Base-by-base conservation (phyloP, 345 rosid species). In the Eutrema japonicum region DNA sequence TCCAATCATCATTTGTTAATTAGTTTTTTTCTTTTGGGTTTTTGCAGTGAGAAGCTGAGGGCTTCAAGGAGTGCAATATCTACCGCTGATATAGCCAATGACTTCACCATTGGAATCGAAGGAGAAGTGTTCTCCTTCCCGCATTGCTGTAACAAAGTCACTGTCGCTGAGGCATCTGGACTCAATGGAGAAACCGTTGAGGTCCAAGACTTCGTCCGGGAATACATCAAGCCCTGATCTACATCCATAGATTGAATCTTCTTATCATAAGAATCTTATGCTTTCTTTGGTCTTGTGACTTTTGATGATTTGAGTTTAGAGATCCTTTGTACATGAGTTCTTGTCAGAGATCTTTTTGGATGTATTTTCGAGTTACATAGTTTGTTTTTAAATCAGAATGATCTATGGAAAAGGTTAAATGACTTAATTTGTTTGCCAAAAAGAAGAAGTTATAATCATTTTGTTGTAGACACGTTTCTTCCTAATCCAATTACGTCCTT, bases 71-170 rank as follows among this genome's bases (percentile, higher is more conserved):
- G 87, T 74, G 89, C 83, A 60, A 59, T 92, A 42, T 92, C 96
- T 4, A 85, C 84, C 9, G 96, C 99, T 71, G 99, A 95, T 77
- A 81, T 95, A 48, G 83, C 96, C 27, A 85, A 82, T 64, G 96
- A 92, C 72, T 82, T 82, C 82, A 84, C 92, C 16, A 88, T 92
- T 10, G 98, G 99, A 52, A 78, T 82, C 13, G 79, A 87, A 22
- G 99, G 96, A 66, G 84, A 86, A 80, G 72, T 81, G 7, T 95
- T 95, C 78, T 55, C 85, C 16, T 92, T 95, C 80, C 56, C 87
- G 9, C 98, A 92, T 48, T 95, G 99, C 79, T 74, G 41, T 36
- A 95, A 90, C 84, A 82, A 74, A 71, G 92, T 95, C 71, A 84
- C 91, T 0, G 40, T 86, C 32, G 96, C 85, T 2, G 99, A 92